Evolutionary conservation across 1,284 basidiomycete species (phyloP).

Genomic region (Boletus smithii): DNA sequence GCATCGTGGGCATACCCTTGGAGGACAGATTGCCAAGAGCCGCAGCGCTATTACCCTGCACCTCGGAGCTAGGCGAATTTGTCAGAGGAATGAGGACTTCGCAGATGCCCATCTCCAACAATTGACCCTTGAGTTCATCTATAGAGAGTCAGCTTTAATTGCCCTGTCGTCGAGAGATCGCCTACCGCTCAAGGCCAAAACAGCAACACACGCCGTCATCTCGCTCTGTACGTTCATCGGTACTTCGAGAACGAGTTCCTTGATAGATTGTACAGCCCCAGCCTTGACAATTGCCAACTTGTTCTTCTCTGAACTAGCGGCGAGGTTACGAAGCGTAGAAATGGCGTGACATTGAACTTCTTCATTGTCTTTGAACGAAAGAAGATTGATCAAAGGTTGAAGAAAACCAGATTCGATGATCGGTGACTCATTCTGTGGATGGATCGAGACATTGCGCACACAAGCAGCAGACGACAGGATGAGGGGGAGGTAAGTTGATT

Average conservation of each 20-base stretch:
- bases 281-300: conserved; percentile 98
- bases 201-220: conserved; percentile 99
- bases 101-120: conserved; percentile 98
- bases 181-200: conserved; percentile 87
- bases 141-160: conserved; percentile 12
- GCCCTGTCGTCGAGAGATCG: conserved; percentile 6
- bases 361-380: conserved; percentile 99
- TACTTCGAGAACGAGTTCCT: conserved; percentile 92
- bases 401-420: conserved; percentile 99
- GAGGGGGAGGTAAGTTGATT: conserved; percentile 97
- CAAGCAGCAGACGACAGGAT: conserved; percentile 98
- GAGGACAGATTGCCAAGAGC: conserved; percentile 97
- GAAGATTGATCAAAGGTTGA: conserved; percentile 91
- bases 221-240: conserved; percentile 98
- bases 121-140: conserved; percentile 94
- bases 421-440: conserved; percentile 97
- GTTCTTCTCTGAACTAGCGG: conserved; percentile 97
- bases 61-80: conserved; percentile 93
- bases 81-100: conserved; percentile 97
- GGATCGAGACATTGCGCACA: conserved; percentile 98
- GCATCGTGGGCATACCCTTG: conserved; percentile 62
- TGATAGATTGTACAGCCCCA: conserved; percentile 97
- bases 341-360: conserved; percentile 99
- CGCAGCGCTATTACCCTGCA: conserved; percentile 98
- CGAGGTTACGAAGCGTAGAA: conserved; percentile 93